Base-by-base conservation (phyloP, 2,329 filamentous ascomycete genomes). In the Pyrenophora teres region DNA sequence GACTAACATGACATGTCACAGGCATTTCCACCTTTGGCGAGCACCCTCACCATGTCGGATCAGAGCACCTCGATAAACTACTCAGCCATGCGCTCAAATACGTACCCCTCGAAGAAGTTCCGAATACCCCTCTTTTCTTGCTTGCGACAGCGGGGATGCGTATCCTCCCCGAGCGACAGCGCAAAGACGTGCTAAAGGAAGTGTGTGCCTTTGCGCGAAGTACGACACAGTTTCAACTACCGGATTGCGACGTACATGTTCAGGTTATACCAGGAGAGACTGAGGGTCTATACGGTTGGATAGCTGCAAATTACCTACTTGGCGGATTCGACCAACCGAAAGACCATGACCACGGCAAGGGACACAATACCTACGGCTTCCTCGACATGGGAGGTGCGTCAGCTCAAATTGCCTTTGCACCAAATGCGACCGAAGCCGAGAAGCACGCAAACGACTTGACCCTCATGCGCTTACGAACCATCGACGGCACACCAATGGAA, bases 331-430 rank as follows among this genome's bases (percentile, higher is more conserved):
- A 97, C 71, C 79, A 83, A 15, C 87, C 90, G 0, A 78, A 87
- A 43, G 77, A 85, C 12, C 90, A 96, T 65, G 78, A 84, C 46
- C 91, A 96, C 71, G 92, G 91, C 45, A 92, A 96, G 60, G 85
- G 83, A 21, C 94, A 97, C 71, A 89, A 92, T 68, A 99, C 94
- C 0, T 99, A 97, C 73, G 94, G 94, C 0, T 99, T 99, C 68
- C 78, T 99, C 54, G 94, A 99, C 71, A 99, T 99, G 95, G 94
- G 94, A 42, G 94, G 94, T 44, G 94, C 94, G 21, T 97, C 93
- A 0, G 93, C 94, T 13, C 94, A 99, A 76, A 97, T 99, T 67
- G 94, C 95, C 0, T 99, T 99, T 73, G 93, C 92, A 2, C 94
- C 94, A 1, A 99, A 99, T 74, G 77, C 83, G 3, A 97, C 94